A percentile compares a stretch with the other conserved stretches of the same genome.
Evolutionary conservation across 2,329 filamentous ascomycete species (phyloP).

Genomic region (Colletotrichum neosansevieriae): DNA sequence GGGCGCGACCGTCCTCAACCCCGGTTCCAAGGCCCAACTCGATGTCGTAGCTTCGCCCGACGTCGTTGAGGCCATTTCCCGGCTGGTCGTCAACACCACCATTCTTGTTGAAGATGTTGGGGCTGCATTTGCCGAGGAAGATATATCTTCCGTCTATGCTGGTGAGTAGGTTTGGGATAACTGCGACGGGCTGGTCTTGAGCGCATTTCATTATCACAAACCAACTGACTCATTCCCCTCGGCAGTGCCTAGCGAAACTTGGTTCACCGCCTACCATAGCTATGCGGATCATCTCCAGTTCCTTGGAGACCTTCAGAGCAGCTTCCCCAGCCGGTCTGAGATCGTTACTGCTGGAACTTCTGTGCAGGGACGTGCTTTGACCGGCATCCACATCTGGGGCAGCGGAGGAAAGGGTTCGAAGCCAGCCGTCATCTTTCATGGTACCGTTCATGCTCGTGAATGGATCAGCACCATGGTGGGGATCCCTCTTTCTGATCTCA

Average conservation of each 20-base stretch:
- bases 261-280: conserved; percentile 66
- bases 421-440: conserved; percentile 64
- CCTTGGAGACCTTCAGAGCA: conserved; percentile 56
- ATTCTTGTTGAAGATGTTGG: conserved; percentile 49
- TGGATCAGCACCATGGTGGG: conserved; percentile 68
- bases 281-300: conserved; percentile 64
- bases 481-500: conserved; percentile 41
- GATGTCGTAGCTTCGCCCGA: conserved; percentile 50
- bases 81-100: conserved; percentile 47
- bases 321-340: conserved; percentile 58
- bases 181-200: too few relatives aligned
- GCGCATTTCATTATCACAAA: too few relatives aligned
- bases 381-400: conserved; percentile 71
- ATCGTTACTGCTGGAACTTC: conserved; percentile 63
- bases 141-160: conserved; percentile 30
- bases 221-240: not conserved
- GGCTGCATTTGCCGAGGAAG: conserved; percentile 47
- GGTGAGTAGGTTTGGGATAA: conserved; percentile 3
- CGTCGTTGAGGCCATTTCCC: conserved; percentile 46
- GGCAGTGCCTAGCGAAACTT: conserved; percentile 47
- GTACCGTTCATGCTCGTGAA: conserved; percentile 65
- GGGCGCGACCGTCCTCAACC: conserved; percentile 14
- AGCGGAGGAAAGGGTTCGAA: conserved; percentile 56
- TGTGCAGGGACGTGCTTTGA: conserved; percentile 64
- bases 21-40: conserved; percentile 35